Base-by-base conservation (phyloP, 495 filamentous ascomycete species). In the Amniculicola lignicola region DNA sequence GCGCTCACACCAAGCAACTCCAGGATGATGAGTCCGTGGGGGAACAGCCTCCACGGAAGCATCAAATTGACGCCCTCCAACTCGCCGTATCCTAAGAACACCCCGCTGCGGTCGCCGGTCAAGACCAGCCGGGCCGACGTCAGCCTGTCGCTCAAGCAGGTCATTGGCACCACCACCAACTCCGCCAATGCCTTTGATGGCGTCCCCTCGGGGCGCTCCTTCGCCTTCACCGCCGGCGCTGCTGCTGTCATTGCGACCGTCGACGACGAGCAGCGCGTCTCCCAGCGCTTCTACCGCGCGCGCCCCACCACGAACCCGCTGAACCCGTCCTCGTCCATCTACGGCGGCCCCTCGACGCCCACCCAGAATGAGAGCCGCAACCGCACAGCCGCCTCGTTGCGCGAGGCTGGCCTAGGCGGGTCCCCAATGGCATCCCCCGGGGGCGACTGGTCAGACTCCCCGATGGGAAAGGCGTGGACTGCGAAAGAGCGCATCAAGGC, bases 161-260 rank as follows among this genome's bases (percentile, higher is more conserved):
- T 97, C 29, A 87, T 97, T 62, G 91, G 91, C 14, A 91, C 90
- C 15, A 94, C 91, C 11, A 90, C 88, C 50, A 80, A 73, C 54
- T 87, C 89, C 4, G 84, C 88, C 15, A 90, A 88, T 70, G 90
- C 85, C 46, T 95, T 98, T 69, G 91, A 94, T 64, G 80, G 80
- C 47, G 81, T 90, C 41, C 77, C 85, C 14, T 82, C 85, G 27
- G 82, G 79, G 43, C 72, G 74, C 55, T 79, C 79, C 33, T 95
- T 98, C 67, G 91, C 88, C 22, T 89, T 91, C 69, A 90, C 89
- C 56, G 93, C 93, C 9, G 94, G 93, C 35, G 92, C 90, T 12
- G 88, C 89, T n/a, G 93, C 87, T 15, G 89, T 98, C 0, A 79
- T 97, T n/a, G 86, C 88, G 7, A 81, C 86, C 54, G 72, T 96